phyloP scores from a whole-genome alignment of 2,329 filamentous ascomycete species.

The Hirsutella thompsonii region DNA sequence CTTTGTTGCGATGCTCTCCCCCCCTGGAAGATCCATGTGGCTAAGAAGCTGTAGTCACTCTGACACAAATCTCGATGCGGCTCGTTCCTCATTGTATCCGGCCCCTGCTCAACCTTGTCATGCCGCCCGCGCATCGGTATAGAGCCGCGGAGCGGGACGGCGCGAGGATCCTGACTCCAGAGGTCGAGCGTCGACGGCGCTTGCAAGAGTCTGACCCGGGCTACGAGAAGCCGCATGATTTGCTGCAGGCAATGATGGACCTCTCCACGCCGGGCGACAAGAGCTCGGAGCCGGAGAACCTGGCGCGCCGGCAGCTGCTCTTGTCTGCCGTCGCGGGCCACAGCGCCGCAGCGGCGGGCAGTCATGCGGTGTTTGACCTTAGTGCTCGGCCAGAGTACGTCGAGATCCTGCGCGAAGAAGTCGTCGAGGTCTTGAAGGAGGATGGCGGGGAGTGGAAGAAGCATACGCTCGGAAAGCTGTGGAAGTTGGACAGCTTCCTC shows the following conservation, averaged over 20 bases:
- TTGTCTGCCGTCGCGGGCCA: constrained; percentile 4
- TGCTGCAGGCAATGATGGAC: constrained; percentile 6
- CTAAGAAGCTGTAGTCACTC: constrained; percentile 4
- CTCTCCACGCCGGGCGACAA: not conserved
- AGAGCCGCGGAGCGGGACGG: constrained; percentile 1
- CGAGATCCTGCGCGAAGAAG: constrained; percentile 2
- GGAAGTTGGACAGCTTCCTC: constrained; percentile 7
- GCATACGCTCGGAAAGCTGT: constrained; percentile 2
- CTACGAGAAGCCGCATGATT: constrained; percentile 2
- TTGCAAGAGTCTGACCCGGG: constrained; percentile 1
- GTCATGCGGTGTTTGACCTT: constrained; percentile 4
- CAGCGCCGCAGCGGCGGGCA: constrained; percentile 5
- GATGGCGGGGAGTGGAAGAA: constrained; percentile 1
- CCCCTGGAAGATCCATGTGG: too few relatives aligned
- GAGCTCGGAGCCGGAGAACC: not conserved
- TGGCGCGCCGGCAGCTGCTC: constrained; percentile 2
- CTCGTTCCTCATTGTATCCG: constrained; percentile 1
- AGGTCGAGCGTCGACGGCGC: constrained; percentile 2
- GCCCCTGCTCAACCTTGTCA: constrained; percentile 3
- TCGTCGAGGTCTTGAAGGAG: not conserved
- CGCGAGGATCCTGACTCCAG: constrained; percentile 1
- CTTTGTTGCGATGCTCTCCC: not conserved
- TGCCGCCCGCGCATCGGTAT: constrained; percentile 2
- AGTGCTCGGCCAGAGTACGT: constrained; percentile 1
- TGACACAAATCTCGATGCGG: constrained; percentile 6